Percentiles rank a stretch among this genome's conserved stretches.
These are phyloP conservation scores for Microcos paniculata DNA, from an alignment of 345 rosid genomes.

Conservation along the genomic window DNA sequence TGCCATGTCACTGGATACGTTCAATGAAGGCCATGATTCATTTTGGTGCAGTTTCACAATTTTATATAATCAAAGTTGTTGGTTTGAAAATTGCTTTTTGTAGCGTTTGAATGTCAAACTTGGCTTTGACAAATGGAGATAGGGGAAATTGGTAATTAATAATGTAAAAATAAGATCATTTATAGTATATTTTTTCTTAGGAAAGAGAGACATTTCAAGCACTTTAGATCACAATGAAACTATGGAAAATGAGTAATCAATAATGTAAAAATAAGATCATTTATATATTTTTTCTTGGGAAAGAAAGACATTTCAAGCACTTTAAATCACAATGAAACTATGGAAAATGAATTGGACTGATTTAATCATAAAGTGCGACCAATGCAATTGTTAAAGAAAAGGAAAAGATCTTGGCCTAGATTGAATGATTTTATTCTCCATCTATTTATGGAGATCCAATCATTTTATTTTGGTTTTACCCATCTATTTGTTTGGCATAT, in stretches of 20 bases:
- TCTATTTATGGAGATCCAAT: constrained; percentile 20
- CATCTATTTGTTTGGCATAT: constrained; percentile 21
- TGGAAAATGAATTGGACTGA: neutral
- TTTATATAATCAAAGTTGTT: no score
- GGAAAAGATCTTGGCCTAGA: neutral
- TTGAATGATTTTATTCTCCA: constrained; percentile 13
- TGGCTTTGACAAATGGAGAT: no score
- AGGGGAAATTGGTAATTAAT: no score
- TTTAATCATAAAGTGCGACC: neutral
- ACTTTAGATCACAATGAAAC: neutral
- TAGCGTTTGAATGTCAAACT: no score
- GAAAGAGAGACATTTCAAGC: neutral
- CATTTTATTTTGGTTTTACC: constrained; percentile 4
- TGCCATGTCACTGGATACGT: no score
- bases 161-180: no score
- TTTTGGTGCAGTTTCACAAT: no score
- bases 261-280: no score
- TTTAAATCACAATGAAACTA: neutral
- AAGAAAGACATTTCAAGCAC: neutral
- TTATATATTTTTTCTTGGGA: neutral
- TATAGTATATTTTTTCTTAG: neutral
- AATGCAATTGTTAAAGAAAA: neutral
- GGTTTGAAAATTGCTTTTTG: no score
- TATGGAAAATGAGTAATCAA: no score
- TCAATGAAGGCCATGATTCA: no score